These are phyloP conservation scores for Cicer yamashitae DNA, from an alignment of 306 rosid genomes.

Conservation along the genomic window DNA sequence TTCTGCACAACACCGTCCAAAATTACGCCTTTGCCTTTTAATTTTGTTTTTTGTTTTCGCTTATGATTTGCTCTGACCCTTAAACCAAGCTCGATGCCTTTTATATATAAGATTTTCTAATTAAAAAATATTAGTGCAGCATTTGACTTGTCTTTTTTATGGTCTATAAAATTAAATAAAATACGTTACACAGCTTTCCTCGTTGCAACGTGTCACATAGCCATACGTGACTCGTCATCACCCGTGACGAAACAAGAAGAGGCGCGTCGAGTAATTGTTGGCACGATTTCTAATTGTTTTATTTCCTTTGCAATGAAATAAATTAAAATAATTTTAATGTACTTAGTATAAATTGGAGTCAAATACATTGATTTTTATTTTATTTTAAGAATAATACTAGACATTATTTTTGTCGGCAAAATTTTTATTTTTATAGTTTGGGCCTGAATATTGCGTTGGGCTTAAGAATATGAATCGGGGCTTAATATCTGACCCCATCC, in stretches of 20 bases:
- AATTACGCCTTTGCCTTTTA: neutral
- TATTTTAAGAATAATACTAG: too few species aligned
- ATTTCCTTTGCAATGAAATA: too few species aligned
- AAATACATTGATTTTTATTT: too few species aligned
- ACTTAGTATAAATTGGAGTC: too few species aligned
- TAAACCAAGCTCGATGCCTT: too few species aligned
- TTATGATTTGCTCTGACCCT: neutral
- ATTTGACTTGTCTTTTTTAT: neutral
- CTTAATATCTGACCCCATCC: neutral
- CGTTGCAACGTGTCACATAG: neutral
- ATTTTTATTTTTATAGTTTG: neutral
- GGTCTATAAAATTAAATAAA: neutral
- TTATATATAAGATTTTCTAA: constrained; percentile 36
- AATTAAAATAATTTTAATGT: too few species aligned
- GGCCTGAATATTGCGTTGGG: neutral
- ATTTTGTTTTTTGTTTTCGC: neutral
- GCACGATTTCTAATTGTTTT: too few species aligned
- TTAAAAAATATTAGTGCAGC: neutral
- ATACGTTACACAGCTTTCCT: neutral
- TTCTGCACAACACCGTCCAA: neutral
- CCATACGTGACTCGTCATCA: neutral
- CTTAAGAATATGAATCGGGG: neutral
- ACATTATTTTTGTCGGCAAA: neutral
- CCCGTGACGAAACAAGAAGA: neutral
- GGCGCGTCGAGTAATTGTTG: neutral